phyloP scores from a whole-genome alignment of 192 early-diverging fungal species.

The Coemansia sp. region DNA sequence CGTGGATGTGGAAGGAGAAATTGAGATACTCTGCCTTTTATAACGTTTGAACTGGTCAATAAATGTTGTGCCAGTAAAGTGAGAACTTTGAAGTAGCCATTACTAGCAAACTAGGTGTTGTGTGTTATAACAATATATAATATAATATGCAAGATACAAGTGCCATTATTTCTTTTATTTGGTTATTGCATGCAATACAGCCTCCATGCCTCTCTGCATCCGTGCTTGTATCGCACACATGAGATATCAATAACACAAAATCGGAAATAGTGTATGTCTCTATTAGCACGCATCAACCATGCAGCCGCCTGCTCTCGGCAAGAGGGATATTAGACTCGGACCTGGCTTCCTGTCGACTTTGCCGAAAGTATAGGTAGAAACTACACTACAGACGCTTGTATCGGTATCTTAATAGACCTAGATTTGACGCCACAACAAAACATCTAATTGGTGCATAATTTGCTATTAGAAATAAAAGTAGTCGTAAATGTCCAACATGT shows the following conservation, averaged over 20 bases:
- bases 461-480: neutral
- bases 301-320: slow-evolving; percentile 1
- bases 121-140: neutral
- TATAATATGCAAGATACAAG: slow-evolving; percentile 18
- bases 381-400: neutral
- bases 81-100: neutral
- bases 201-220: neutral
- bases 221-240: neutral
- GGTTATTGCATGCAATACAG: slow-evolving; percentile 17
- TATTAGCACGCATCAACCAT: neutral
- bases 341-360: neutral
- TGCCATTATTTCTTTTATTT: slow-evolving; percentile 20
- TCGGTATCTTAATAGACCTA: neutral
- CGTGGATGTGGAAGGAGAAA: neutral
- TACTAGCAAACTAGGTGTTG: neutral
- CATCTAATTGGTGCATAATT: neutral
- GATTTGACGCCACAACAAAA: neutral
- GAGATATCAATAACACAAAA: neutral
- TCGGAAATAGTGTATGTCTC: neutral
- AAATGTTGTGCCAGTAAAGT: neutral
- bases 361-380: neutral
- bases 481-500: too few species aligned
- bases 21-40: neutral
- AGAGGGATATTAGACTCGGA: neutral
- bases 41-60: neutral